Percentiles rank a stretch among this genome's conserved stretches.
Evolutionary conservation across 768 basidiomycete genomes (phyloP).

Genomic region (Russula griseocarnosa): DNA sequence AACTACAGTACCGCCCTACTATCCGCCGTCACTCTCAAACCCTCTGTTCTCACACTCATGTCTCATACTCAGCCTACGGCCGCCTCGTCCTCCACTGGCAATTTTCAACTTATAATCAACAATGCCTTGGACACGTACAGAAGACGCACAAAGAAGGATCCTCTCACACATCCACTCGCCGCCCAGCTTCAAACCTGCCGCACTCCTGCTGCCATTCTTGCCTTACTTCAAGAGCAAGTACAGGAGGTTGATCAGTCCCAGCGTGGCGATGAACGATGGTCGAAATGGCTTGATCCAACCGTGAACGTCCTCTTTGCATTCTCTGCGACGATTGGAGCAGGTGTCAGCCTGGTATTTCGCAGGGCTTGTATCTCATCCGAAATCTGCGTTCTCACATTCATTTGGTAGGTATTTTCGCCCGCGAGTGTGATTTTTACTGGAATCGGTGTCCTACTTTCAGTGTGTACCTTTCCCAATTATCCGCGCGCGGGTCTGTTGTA

Average conservation of each 20-base stretch:
- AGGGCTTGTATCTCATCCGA: not conserved
- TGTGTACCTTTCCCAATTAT: not conserved
- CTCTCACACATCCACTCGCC: not conserved
- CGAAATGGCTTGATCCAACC: not conserved
- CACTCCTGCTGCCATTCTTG: not conserved
- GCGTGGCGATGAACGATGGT: not conserved
- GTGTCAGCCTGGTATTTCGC: not conserved
- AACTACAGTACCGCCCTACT: too few species aligned
- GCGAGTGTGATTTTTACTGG: not conserved
- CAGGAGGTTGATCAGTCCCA: not conserved
- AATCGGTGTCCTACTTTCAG: not conserved
- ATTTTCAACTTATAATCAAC: not conserved
- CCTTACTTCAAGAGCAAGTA: not conserved
- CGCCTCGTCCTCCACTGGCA: not conserved
- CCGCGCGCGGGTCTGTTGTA: not conserved
- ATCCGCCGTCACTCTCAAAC: too few species aligned
- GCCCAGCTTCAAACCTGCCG: not conserved
- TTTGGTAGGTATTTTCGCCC: not conserved
- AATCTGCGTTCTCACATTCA: too few species aligned
- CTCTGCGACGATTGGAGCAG: not conserved
- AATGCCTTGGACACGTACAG: not conserved
- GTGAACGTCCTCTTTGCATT: not conserved
- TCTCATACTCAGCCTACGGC: too few species aligned
- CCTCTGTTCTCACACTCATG: too few species aligned
- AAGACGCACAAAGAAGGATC: not conserved